phyloP scores from a whole-genome alignment of 805 yeast genomes.

The Candida broadrunensis region DNA sequence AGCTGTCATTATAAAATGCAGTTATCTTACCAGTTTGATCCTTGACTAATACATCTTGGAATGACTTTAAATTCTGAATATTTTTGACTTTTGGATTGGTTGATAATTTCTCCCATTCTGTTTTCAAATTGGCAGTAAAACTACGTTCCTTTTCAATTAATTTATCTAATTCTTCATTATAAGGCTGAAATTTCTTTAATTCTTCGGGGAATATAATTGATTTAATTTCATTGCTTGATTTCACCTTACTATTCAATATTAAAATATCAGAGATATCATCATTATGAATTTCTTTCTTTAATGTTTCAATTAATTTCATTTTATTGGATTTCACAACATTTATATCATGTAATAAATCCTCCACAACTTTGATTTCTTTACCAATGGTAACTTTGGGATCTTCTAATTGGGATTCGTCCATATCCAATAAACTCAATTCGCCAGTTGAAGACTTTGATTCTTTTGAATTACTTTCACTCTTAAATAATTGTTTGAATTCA shows the following conservation, averaged over 20 bases:
- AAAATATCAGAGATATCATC: conserved; percentile 84
- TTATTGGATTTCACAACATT: conserved; percentile 65
- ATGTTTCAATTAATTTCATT: conserved; percentile 52
- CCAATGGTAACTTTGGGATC: conserved; percentile 18
- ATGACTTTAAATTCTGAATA: conserved; percentile 41
- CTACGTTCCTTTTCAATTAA: conserved; percentile 64
- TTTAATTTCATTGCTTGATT: conserved; percentile 55
- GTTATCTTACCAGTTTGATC: conserved; percentile 34
- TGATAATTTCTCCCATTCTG: conserved; percentile 26
- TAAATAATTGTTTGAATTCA: conserved; percentile 34
- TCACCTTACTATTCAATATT: conserved; percentile 58
- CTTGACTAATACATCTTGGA: conserved; percentile 29
- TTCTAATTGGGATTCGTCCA: conserved; percentile 48
- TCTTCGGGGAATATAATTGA: conserved; percentile 62
- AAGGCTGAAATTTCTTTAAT: conserved; percentile 70
- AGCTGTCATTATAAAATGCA: conserved; percentile 45
- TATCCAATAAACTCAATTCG: conserved; percentile 59
- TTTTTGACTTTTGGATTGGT: conserved; percentile 32
- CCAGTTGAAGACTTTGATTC: conserved; percentile 6
- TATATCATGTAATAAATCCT: conserved; percentile 58
- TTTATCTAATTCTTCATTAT: conserved; percentile 61
- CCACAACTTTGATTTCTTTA: conserved; percentile 46
- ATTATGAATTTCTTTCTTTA: conserved; percentile 66
- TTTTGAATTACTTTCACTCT: conserved; percentile 3
- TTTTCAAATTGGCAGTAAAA: conserved; percentile 32